Base-by-base conservation (phyloP, 768 basidiomycete genomes). In the Agrocybe praecox region DNA sequence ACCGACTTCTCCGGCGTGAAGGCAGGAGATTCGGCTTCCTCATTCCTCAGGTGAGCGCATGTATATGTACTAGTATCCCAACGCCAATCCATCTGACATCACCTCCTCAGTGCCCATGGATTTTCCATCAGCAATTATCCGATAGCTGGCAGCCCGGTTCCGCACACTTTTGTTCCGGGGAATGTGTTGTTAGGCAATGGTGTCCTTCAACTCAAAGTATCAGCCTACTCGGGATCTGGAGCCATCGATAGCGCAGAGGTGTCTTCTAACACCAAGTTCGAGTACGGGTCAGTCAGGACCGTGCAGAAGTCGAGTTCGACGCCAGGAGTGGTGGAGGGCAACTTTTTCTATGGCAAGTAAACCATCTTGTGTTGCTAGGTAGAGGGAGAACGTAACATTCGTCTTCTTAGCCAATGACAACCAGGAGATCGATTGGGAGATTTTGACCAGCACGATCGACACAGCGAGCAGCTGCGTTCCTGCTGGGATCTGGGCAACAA, bases 401-500 rank as follows among this genome's bases (percentile, higher is more conserved):
- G 22, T 21, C 2, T 36, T 44, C 40, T 10, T 53, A 73, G 74
- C 61, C 44, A 69, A 67, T 34, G 67, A 69, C 19, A 68, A 65
- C 34, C 68, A 72, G 46, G 74, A 75, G 54, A 69, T 54, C 18
- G 74, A 75, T 51, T 72, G 60, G 52, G 74, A 74, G 48, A 74
- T 71, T 29, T 60, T 75, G 57, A 75, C 74, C 8, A 71, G 65
- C 54, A 75, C 74, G 6, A 65, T 66, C 7, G 61, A 65, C 21
- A 55, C 49, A n/a, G 43, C 65, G 7, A 72, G 62, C 50, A 49
- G 63, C 15, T 51, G 66, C 24, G 67, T 74, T 46, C 67, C 69
- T 48, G 64, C 70, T 42, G 74, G 74, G 12, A 72, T 73, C 29
- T 74, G 74, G 74, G 71, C 73, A 17, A 72, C 72, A 22, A 73